Evolutionary conservation across 371 early-diverging fungal species (phyloP).

Genomic region (Encephalitozoon cuniculi): DNA sequence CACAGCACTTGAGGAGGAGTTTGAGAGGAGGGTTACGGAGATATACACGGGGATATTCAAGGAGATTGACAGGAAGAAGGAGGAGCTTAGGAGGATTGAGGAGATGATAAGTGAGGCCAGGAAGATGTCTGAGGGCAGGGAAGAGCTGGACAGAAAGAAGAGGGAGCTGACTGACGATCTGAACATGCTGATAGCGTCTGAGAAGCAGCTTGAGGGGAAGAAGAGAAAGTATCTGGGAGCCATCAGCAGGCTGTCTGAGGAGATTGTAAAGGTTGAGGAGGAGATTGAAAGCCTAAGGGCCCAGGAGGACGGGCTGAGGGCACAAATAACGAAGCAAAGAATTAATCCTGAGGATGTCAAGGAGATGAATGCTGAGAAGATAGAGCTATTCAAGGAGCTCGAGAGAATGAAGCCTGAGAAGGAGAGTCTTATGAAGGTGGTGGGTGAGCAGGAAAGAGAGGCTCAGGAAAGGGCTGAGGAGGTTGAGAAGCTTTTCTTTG

Average conservation of each 20-base stretch:
- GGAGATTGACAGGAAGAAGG: slow-evolving; percentile 21
- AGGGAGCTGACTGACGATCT: slow-evolving; percentile 49
- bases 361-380: slow-evolving; percentile 68
- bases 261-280: slow-evolving; percentile 41
- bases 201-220: slow-evolving; percentile 52
- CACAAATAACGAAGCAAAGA: slow-evolving; percentile 66
- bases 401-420: slow-evolving; percentile 59
- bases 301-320: slow-evolving; percentile 58
- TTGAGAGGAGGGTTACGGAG: slow-evolving; percentile 35
- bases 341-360: slow-evolving; percentile 70
- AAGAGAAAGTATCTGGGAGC: slow-evolving; percentile 48
- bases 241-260: slow-evolving; percentile 41
- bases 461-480: slow-evolving; percentile 36
- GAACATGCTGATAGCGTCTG: slow-evolving; percentile 41
- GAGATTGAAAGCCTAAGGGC: slow-evolving; percentile 14
- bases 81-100: slow-evolving; percentile 19
- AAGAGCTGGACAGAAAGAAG: slow-evolving; percentile 41
- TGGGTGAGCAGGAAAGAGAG: slow-evolving; percentile 27
- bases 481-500: slow-evolving; percentile 42
- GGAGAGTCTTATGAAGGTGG: slow-evolving; percentile 27
- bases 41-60: slow-evolving; percentile 30
- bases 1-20: slow-evolving; percentile 23
- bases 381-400: slow-evolving; percentile 48
- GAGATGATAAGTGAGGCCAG: background rate
- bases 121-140: background rate